Base-by-base conservation (phyloP, 192 early-diverging fungal species). In the Coemansia sp. region DNA sequence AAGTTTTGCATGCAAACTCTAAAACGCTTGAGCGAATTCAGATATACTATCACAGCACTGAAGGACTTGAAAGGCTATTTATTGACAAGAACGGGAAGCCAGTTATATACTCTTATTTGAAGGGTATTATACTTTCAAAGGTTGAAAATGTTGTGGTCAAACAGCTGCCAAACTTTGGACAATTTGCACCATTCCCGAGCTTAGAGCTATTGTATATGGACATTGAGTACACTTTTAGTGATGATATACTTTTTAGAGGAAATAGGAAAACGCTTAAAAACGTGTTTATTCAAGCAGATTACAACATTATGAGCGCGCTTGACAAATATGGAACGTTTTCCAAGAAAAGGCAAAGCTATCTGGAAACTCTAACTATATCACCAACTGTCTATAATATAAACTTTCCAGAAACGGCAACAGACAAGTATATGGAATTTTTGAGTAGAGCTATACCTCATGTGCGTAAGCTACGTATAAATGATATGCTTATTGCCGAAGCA, bases 141-240 rank as follows among this genome's bases (percentile, higher is more conserved):
- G 19, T 14, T 16, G 22, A 19, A 13, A 43, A 60, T 12, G 13
- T 47, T 29, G 27, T 11, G 10, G 23, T 47, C 26, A 60, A 24
- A 47, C 20, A 27, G 1, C 24, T 60, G 27, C 58, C 58, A 10
- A 60, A 60, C 13, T 60, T 38, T 57, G 55, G 20, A n/a, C 41
- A 45, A n/a, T 45, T 53, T 53, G 51, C 20, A 13, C 51, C 51
- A 14, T 53, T 53, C 13, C 51, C 51, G 24, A 24, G 12, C 12
- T 53, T 53, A 27, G 24, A 53, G 24, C 7, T 8, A 5, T 23
- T 53, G 2, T 53, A 53, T 26, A 23, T 53, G 51, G 41, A 45
- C 16, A 45, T 45, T 45, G 41, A 45, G 16, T 53, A 53, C 10
- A 24, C 51, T 4, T 53, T 53, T 22, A 23, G 18, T 13, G 24